Evolutionary conservation across 768 basidiomycete species (phyloP), one percentile per base, ranked within the genome.

Genomic region (Pulveroboletus frians): DNA sequence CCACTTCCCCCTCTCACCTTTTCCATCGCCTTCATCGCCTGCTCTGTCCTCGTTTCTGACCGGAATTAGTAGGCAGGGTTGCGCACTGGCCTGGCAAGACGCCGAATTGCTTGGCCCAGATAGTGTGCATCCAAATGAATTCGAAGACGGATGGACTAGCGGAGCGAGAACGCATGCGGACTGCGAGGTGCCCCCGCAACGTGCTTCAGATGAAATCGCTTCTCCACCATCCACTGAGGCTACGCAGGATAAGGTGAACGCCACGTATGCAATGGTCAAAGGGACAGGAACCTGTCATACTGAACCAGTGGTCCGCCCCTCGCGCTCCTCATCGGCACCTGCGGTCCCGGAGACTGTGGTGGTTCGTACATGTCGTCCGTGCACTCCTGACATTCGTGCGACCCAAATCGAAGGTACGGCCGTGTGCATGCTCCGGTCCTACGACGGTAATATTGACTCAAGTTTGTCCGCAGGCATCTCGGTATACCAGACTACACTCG

Each of bases 401-500:
- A 85, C 80, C 5, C 79, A 84, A 59, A 68, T 84, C 47, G 85
- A 87, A 76, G 85, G 85, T 84, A 50, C 29, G 78, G 78, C 62
- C 45, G n/a, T 20, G 32, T 27, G 15, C 20, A 23, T 5, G 27
- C 31, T 14, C 10, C 13, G 5, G 34, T 31, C 15, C 43, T 17
- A 20, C 15, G 18, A 40, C 31, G 20, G 44, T 27, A 46, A 30
- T 39, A 38, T 46, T 63, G 45, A 63, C 26, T 29, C 27, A 13
- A 29, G 20, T 48, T n/a, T 38, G 9, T 43, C 51, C 15, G 6
- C 59, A 88, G 86, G 81, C 56, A 83, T 88, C 47, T 78, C 84
- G 34, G 85, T 88, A 43, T 88, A 87, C 66, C 83, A 84, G 61
- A 84, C 81, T 66, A 72, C 69, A 44, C 73, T 88, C 9, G 80